phyloP scores from a whole-genome alignment of 2,329 filamentous ascomycete genomes.

The Sclerotinia spermophila region DNA sequence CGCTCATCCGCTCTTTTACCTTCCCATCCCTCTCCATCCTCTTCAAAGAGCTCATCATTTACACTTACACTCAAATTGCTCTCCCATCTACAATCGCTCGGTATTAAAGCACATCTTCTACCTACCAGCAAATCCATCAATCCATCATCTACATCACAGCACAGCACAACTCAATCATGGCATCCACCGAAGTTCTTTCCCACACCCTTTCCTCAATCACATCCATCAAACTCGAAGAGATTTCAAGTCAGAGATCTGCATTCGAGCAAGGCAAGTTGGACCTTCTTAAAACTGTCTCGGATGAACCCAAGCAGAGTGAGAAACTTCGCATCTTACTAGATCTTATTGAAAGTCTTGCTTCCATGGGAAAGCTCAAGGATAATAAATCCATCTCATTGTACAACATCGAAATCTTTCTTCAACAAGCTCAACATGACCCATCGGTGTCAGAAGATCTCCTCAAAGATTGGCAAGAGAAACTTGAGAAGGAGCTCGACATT shows the following conservation, averaged over 20 bases:
- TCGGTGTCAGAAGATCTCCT: conserved; percentile 48
- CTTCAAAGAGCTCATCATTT: neutral
- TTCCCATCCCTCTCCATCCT: neutral
- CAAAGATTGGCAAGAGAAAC: conserved; percentile 43
- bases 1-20: neutral
- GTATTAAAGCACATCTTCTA: neutral
- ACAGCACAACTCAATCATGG: conserved; percentile 30
- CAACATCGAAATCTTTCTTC: conserved; percentile 48
- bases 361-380: conserved; percentile 33
- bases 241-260: conserved; percentile 47
- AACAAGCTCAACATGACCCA: conserved; percentile 50
- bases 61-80: neutral
- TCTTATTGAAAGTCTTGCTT: conserved; percentile 37
- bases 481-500: conserved; percentile 46
- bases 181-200: conserved; percentile 43
- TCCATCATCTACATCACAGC: neutral
- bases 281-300: conserved; percentile 38
- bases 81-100: neutral
- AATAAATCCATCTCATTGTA: conserved; percentile 20
- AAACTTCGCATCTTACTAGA: conserved; percentile 40
- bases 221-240: conserved; percentile 52
- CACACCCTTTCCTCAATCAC: conserved; percentile 53
- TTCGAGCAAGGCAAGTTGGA: conserved; percentile 47
- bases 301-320: conserved; percentile 33
- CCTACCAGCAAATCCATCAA: neutral